Evolutionary conservation across 2,329 filamentous ascomycete genomes (phyloP), one percentile per base, ranked within the genome.

Genomic region (Remersonia thermophila): DNA sequence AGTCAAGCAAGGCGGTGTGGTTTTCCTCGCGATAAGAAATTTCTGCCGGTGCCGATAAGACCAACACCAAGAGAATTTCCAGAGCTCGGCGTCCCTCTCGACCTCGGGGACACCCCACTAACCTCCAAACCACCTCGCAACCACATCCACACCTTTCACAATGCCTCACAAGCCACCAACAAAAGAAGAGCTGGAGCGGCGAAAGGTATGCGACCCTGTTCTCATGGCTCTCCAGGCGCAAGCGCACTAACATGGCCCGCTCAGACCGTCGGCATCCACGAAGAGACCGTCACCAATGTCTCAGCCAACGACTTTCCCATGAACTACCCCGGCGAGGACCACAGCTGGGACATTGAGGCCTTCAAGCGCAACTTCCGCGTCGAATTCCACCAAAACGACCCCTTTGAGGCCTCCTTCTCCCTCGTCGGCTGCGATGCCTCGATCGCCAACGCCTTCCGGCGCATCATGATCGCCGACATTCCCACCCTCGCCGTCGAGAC

Each of bases 371-470:
- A 56, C 27, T 48, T 73, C 16, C 46, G 52, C 15, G 51, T 98
- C 54, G 59, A 82, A 47, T 93, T 94, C 57, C 85, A 96, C 71
- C 70, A 83, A 48, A 91, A 93, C 58, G 71, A 81, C 33, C 71
- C 71, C 40, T 72, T 76, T 55, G 77, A 94, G 52, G 68, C 84
- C 30, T 80, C 80, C 38, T 98, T 98, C 66, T 95, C 87, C 25
- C 76, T 98, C 45, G 72, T 94, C 51, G 87, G 89, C 49, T 65
- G 95, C 51, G 91, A 98, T 57, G 86, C 91, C 52, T 80, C 85
- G 37, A 77, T 98, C 55, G 85, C 91, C 54, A 98, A 98, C 58
- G 91, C 93, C 54, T 94, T 96, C 67, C 86, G 91, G 42, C 85
- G 91, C 51, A 96, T 96, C 51, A 72, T 96, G 52, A 81, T 98